Conservation (phyloP, 2,329 filamentous ascomycete genomes). For the Parafenestella ontariensis region DNA sequence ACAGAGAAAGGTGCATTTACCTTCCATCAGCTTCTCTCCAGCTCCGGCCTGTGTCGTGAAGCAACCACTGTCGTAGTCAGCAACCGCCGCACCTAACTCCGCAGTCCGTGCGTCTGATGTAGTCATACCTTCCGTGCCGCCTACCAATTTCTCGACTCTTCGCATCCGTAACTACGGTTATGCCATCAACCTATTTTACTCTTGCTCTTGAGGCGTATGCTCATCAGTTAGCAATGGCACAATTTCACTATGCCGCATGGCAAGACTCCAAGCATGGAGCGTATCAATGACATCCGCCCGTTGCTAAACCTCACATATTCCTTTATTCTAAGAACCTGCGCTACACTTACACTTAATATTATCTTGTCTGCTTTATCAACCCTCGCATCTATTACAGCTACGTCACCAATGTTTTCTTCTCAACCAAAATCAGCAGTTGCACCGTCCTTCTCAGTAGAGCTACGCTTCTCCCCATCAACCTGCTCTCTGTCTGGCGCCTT, state of each 20-base stretch:
- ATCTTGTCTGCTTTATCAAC: background rate
- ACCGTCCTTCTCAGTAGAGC: background rate
- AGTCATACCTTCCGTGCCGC: too few relatives aligned
- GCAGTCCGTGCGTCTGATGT: background rate
- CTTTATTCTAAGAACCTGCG: too few relatives aligned
- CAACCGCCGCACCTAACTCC: background rate
- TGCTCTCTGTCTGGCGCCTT: background rate
- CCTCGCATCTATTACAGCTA: background rate
- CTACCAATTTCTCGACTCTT: too few relatives aligned
- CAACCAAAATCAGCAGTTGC: background rate
- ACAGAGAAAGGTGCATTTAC: slow-evolving; percentile 4
- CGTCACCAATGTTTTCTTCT: background rate
- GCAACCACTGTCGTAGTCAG: background rate
- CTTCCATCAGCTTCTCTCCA: background rate
- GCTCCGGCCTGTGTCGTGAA: background rate
- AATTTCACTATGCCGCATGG: background rate
- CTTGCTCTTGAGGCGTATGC: too few relatives aligned
- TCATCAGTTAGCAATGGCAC: background rate
- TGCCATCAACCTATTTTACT: too few relatives aligned
- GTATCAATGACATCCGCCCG: too few relatives aligned
- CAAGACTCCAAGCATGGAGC: background rate
- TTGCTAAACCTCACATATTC: too few relatives aligned
- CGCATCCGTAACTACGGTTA: too few relatives aligned
- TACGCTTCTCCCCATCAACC: background rate
- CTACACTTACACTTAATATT: background rate